phyloP scores from a whole-genome alignment of 257 asterid genomes.

The Petunia secreta region DNA sequence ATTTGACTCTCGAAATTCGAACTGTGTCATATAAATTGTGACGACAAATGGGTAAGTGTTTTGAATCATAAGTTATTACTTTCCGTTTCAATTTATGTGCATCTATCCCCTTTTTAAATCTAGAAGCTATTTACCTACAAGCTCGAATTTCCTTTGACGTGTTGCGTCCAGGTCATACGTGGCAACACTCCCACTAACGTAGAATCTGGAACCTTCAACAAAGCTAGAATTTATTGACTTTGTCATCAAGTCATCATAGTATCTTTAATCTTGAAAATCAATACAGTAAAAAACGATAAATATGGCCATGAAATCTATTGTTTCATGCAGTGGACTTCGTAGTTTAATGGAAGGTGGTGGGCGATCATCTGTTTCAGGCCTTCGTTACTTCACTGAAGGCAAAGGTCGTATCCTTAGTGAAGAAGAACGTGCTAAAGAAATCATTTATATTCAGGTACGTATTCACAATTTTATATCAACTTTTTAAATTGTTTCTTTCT shows the following conservation, averaged over 20 bases:
- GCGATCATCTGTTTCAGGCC: constrained; percentile 43
- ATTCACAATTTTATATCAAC: neutral
- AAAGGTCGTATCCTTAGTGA: constrained; percentile 78
- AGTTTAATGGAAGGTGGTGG: constrained; percentile 47
- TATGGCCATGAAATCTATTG: constrained; percentile 54
- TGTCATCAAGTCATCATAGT: neutral
- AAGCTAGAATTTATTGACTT: neutral
- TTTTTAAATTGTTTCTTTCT: neutral
- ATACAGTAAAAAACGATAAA: neutral
- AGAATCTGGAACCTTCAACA: constrained; percentile 7
- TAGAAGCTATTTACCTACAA: too few relatives aligned
- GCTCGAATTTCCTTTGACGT: neutral
- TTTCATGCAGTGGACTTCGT: constrained; percentile 37
- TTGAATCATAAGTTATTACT: too few relatives aligned
- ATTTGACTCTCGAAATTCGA: too few relatives aligned
- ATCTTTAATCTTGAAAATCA: neutral
- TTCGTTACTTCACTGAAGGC: constrained; percentile 59
- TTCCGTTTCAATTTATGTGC: too few relatives aligned
- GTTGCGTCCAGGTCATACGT: neutral
- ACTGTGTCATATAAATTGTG: too few relatives aligned
- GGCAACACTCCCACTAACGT: neutral
- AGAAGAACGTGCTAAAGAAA: constrained; percentile 88
- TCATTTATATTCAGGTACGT: constrained; percentile 70
- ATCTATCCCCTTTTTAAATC: too few relatives aligned
- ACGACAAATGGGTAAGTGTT: too few relatives aligned